Conservation (phyloP, 1,284 basidiomycete genomes). For the Filobasidium uniguttulatum region DNA sequence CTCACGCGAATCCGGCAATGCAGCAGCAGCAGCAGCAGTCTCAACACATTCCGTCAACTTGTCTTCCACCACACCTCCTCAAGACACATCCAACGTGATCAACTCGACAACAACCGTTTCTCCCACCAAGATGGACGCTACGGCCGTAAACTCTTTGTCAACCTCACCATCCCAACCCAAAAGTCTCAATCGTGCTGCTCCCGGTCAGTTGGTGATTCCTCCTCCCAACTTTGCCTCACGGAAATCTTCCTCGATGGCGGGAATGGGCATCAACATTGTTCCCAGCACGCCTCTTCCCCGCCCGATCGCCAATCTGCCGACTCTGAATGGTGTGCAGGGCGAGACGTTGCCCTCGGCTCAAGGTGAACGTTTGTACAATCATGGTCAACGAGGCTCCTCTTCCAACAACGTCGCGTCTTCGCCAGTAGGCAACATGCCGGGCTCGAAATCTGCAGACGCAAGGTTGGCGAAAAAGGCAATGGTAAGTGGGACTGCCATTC, state of each 20-base stretch:
- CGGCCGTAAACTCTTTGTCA: too few relatives aligned
- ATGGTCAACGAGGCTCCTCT: not conserved
- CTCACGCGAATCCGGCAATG: too few relatives aligned
- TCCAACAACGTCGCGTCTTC: not conserved
- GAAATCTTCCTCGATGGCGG: too few relatives aligned
- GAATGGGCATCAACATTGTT: slow-evolving; percentile 23
- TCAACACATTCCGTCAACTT: too few relatives aligned
- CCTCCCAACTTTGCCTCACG: not conserved
- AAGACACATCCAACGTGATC: too few relatives aligned
- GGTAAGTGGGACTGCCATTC: slow-evolving; percentile 22
- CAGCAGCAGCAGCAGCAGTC: too few relatives aligned
- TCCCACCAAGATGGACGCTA: too few relatives aligned
- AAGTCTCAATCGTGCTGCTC: too few relatives aligned
- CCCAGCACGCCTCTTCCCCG: slow-evolving; percentile 33
- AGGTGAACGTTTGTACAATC: not conserved
- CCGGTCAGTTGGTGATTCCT: not conserved
- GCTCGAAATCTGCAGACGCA: slow-evolving; percentile 18
- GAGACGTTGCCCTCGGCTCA: not conserved
- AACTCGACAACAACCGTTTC: too few relatives aligned
- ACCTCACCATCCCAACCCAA: too few relatives aligned
- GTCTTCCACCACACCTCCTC: too few relatives aligned
- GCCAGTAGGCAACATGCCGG: not conserved
- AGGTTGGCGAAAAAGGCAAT: slow-evolving; percentile 30
- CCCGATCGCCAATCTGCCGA: slow-evolving; percentile 35
- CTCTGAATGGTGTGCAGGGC: slow-evolving; percentile 16